These are phyloP conservation scores for Amyloporia xantha DNA, from an alignment of 768 basidiomycete species.

Conservation along the genomic window DNA sequence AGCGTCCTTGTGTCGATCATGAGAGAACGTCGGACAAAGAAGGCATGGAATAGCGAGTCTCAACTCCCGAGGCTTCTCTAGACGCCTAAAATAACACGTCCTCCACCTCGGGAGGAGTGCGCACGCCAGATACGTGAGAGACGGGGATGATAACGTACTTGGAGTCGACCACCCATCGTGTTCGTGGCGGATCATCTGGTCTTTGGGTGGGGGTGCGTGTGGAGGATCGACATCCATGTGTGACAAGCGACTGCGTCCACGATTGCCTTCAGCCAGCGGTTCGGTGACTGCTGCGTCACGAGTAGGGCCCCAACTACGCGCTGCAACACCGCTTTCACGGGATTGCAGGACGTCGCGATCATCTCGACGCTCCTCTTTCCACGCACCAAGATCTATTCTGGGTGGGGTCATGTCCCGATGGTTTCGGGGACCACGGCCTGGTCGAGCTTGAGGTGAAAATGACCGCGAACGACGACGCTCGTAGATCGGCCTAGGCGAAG, in stretches of 20 bases:
- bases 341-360: neutral
- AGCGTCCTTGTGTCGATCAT: conserved; percentile 35
- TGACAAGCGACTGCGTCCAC: conserved; percentile 10
- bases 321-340: neutral
- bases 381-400: conserved; percentile 8
- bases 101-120: conserved; percentile 29
- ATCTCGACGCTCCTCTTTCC: conserved; percentile 9
- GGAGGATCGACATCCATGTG: conserved; percentile 7
- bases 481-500: conserved; percentile 5
- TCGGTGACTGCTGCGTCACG: neutral
- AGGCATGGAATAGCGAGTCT: conserved; percentile 27
- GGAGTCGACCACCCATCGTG: conserved; percentile 28
- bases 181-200: conserved; percentile 12
- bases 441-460: conserved; percentile 9
- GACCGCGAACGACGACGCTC: conserved; percentile 13
- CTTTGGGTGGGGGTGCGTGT: conserved; percentile 10
- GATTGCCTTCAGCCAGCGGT: neutral
- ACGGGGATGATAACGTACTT: conserved; percentile 55
- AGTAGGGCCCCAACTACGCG: neutral
- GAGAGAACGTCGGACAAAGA: conserved; percentile 26
- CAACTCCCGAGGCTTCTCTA: conserved; percentile 40
- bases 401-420: conserved; percentile 12
- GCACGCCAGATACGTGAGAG: conserved; percentile 32
- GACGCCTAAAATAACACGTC: conserved; percentile 23
- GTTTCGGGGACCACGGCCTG: conserved; percentile 12